Percentiles rank a stretch among this genome's conserved stretches.
Evolutionary conservation across 2,329 filamentous ascomycete genomes (phyloP).

Genomic region (Torrubiellomyces zombiae): DNA sequence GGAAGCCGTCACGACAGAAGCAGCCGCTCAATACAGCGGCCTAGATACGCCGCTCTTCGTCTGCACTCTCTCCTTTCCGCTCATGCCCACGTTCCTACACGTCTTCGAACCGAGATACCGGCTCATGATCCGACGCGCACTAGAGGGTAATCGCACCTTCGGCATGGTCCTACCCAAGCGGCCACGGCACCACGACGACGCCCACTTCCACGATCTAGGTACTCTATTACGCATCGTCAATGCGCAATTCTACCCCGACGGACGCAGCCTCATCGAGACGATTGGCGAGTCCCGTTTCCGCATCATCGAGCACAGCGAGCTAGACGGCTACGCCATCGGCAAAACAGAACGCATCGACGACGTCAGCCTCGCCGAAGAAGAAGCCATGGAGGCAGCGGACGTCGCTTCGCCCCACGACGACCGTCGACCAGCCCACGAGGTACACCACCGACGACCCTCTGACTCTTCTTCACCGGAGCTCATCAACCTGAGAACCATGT

Average conservation of each 20-base stretch:
- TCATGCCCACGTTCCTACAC: conserved; percentile 72
- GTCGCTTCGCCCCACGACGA: conserved; percentile 8
- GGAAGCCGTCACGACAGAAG: conserved; percentile 38
- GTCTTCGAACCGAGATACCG: conserved; percentile 89
- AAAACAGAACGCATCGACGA: conserved; percentile 65
- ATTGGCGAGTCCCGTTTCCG: conserved; percentile 62
- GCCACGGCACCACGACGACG: conserved; percentile 16
- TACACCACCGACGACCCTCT: not conserved
- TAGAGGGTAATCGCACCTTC: conserved; percentile 60
- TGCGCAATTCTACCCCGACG: conserved; percentile 58
- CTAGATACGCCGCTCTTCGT: conserved; percentile 59
- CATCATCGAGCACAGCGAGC: conserved; percentile 42
- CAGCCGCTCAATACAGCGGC: conserved; percentile 35
- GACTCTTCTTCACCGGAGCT: too few species aligned
- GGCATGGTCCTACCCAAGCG: conserved; percentile 69
- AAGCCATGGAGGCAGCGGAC: conserved; percentile 56
- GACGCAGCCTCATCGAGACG: conserved; percentile 67
- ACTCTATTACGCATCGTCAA: conserved; percentile 64
- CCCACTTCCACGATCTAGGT: conserved; percentile 53
- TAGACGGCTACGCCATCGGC: conserved; percentile 69
- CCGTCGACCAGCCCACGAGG: too few species aligned
- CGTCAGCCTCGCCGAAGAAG: conserved; percentile 66
- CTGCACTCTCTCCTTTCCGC: conserved; percentile 66
- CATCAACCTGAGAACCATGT: conserved; percentile 25
- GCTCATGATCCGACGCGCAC: conserved; percentile 67